Evolutionary conservation across 225 moss, liverwort and hornwort genomes (phyloP), one percentile per base, ranked within the genome.

Genomic region (Sphagnum tenellum): DNA sequence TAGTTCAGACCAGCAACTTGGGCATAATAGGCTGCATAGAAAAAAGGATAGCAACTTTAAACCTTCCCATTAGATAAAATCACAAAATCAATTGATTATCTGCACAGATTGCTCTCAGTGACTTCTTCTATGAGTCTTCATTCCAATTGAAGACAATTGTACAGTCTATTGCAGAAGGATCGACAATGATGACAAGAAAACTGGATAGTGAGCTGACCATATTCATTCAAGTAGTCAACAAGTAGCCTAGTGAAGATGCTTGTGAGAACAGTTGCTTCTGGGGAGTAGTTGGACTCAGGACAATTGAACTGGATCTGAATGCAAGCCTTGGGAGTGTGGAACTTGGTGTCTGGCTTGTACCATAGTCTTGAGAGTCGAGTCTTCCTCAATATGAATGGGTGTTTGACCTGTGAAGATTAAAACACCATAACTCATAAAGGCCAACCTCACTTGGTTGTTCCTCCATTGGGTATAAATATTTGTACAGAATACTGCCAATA

Each of bases 1-100:
- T 96, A 96, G 72, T 81, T 88, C 14, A 96, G 77, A 59, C 92
- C 96, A 62, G 96, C 92, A 66, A 96, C 92, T 75, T 96, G 85
- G 57, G 96, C 96, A 68, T 92, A 96, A 70, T 96, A 96, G 44
- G 90, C 95, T 94, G 90, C 79, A 89, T 4, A 67, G 46, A 7
- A 54, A 63, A 69, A 70, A 69, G 51, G 72, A 69, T 57, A 60
- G 29, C 54, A 14, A 53, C 50, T 56, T 62, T 12, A 8, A 50
- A 55, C 60, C 29, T 29, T 29, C 29, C 0, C 29, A 29, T 29
- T 29, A 29, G 29, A 29, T 29, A 29, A 29, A 29, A 29, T 29
- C 29, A 29, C 29, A 29, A 29, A 29, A 29, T 29, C 29, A 29
- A 29, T 29, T 29, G 29, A 29, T 29, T 29, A 29, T 29, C 29